A percentile compares a stretch with the other conserved stretches of the same genome.
Evolutionary conservation across 768 basidiomycete species (phyloP).

Genomic region (Lenzites betulinus): DNA sequence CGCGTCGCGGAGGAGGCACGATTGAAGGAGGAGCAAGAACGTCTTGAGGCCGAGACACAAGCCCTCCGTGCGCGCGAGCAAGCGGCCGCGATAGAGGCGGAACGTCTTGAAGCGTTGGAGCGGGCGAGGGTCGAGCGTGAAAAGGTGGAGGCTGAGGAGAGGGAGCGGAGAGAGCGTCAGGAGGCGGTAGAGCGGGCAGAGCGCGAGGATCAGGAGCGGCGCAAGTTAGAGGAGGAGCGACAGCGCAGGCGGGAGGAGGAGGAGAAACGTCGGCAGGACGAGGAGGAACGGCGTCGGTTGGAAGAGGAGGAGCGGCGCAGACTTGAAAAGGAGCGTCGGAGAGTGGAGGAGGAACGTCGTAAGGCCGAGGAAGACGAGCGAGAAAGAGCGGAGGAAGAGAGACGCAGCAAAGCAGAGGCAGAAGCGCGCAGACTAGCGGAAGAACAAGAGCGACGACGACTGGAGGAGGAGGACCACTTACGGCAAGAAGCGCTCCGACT

Average conservation of each 20-base stretch:
- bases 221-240: constrained; percentile 16
- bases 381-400: constrained; percentile 29
- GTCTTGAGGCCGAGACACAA: constrained; percentile 19
- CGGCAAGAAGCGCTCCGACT: constrained; percentile 5
- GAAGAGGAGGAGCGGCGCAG: constrained; percentile 20
- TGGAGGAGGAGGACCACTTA: constrained; percentile 20
- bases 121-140: constrained; percentile 23
- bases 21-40: constrained; percentile 27
- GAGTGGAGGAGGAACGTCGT: constrained; percentile 25
- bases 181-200: constrained; percentile 27
- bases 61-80: constrained; percentile 18
- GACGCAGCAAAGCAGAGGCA: not conserved
- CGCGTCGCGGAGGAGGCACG: constrained; percentile 32
- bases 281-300: not conserved
- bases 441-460: constrained; percentile 26
- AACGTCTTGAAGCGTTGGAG: constrained; percentile 21
- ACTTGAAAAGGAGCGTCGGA: not conserved
- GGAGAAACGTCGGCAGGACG: constrained; percentile 7
- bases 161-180: constrained; percentile 30
- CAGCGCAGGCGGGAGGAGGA: constrained; percentile 29
- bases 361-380: constrained; percentile 14
- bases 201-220: constrained; percentile 27
- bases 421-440: constrained; percentile 12
- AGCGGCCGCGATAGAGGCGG: constrained; percentile 16
- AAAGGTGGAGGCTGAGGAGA: constrained; percentile 28